Evolutionary conservation across 2,329 filamentous ascomycete genomes (phyloP).

Genomic region (Monosporascus sp.): DNA sequence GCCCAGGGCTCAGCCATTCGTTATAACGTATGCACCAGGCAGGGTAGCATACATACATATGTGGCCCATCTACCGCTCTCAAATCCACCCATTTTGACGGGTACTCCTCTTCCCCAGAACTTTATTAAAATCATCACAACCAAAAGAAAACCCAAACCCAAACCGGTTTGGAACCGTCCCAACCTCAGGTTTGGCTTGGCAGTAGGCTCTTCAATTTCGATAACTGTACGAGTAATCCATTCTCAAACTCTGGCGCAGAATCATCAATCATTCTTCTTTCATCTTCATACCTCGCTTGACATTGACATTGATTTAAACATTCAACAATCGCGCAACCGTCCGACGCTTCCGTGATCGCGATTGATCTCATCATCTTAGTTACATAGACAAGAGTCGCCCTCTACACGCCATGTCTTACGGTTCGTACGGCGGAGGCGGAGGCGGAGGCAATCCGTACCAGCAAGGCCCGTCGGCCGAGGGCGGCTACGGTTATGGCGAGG

Average conservation of each 20-base stretch:
- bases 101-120: too few relatives aligned
- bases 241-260: background rate
- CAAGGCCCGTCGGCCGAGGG: conserved; percentile 44
- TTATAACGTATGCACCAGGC: too few relatives aligned
- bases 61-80: too few relatives aligned
- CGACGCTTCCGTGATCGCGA: background rate
- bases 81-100: too few relatives aligned
- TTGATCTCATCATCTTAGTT: background rate
- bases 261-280: background rate
- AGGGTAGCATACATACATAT: too few relatives aligned
- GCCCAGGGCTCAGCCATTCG: too few relatives aligned
- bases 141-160: too few relatives aligned
- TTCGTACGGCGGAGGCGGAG: conserved; percentile 40
- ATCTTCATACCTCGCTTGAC: background rate
- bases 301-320: background rate
- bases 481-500: conserved; percentile 40
- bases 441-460: conserved; percentile 61
- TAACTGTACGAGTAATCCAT: background rate
- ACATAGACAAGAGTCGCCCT: background rate
- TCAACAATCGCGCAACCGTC: background rate
- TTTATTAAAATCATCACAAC: too few relatives aligned
- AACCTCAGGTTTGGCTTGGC: too few relatives aligned
- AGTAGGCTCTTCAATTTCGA: too few relatives aligned
- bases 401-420: conserved; percentile 52
- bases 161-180: too few relatives aligned